Conservation (phyloP, 331 rosid genomes). For the Spiraea crenata region DNA sequence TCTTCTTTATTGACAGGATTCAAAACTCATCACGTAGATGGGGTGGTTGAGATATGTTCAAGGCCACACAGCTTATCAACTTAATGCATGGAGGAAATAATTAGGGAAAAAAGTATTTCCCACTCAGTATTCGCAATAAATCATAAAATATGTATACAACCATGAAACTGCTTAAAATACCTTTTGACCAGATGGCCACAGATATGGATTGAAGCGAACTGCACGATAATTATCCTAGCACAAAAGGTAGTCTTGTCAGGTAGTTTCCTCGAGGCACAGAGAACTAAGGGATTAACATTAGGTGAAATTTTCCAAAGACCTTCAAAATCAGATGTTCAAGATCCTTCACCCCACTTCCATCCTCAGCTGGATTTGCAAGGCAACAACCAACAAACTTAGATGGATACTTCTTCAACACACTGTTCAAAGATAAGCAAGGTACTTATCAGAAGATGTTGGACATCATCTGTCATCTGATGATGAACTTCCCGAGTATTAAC, state of each 20-base stretch:
- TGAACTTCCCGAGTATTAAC: neutral
- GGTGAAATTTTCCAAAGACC: constrained; percentile 41
- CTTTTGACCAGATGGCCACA: constrained; percentile 88
- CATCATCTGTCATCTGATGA: neutral
- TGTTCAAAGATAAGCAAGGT: constrained; percentile 29
- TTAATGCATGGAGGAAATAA: neutral
- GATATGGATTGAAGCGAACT: constrained; percentile 84
- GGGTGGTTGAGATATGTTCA: no score
- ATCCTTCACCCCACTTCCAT: constrained; percentile 59
- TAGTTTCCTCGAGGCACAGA: neutral
- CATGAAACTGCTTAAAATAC: constrained; percentile 23
- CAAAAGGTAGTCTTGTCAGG: constrained; percentile 25
- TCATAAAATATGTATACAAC: neutral
- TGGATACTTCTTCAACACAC: constrained; percentile 76
- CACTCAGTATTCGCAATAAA: neutral
- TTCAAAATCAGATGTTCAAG: constrained; percentile 65
- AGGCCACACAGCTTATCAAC: neutral
- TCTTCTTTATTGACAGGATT: no score
- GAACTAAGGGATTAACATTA: constrained; percentile 1
- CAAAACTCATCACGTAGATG: no score
- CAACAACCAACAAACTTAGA: constrained; percentile 86
- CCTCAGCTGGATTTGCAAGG: constrained; percentile 81
- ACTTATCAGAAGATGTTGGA: neutral
- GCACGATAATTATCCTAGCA: constrained; percentile 73
- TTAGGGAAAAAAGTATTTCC: neutral